phyloP scores from a whole-genome alignment of 305 asterid genomes.

The Solanum hybrid region DNA sequence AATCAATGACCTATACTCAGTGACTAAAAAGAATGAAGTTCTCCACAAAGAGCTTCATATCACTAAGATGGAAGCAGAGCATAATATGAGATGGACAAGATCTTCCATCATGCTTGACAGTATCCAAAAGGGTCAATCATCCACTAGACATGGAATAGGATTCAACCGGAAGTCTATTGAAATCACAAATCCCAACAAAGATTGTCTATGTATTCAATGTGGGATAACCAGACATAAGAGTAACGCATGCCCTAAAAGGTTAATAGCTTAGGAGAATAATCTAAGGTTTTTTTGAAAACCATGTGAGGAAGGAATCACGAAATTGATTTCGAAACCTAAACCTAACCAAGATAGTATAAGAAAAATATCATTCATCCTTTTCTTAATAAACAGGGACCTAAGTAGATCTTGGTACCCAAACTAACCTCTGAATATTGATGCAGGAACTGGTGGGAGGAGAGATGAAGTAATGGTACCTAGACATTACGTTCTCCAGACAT shows the following conservation, averaged over 20 bases:
- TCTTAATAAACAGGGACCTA: not conserved
- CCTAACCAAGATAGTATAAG: not conserved
- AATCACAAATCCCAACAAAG: not conserved
- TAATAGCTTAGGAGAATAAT: not conserved
- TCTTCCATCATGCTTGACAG: not conserved
- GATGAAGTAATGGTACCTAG: not conserved
- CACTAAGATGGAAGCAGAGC: not conserved
- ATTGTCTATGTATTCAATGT: not conserved
- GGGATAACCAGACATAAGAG: not conserved
- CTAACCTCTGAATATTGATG: not conserved
- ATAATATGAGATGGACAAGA: not conserved
- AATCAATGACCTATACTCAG: not conserved
- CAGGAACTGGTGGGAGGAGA: not conserved
- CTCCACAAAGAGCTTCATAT: not conserved
- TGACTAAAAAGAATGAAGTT: not conserved
- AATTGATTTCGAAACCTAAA: no score
- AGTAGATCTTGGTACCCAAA: not conserved
- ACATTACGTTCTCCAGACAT: not conserved
- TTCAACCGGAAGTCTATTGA: not conserved
- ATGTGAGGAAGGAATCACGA: not conserved
- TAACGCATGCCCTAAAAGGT: not conserved
- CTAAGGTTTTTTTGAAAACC: not conserved
- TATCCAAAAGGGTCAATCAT: not conserved
- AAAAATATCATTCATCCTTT: not conserved
- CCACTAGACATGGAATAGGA: not conserved